phyloP scores from a whole-genome alignment of 148 eudicot genomes.

The Oxyria digyna region DNA sequence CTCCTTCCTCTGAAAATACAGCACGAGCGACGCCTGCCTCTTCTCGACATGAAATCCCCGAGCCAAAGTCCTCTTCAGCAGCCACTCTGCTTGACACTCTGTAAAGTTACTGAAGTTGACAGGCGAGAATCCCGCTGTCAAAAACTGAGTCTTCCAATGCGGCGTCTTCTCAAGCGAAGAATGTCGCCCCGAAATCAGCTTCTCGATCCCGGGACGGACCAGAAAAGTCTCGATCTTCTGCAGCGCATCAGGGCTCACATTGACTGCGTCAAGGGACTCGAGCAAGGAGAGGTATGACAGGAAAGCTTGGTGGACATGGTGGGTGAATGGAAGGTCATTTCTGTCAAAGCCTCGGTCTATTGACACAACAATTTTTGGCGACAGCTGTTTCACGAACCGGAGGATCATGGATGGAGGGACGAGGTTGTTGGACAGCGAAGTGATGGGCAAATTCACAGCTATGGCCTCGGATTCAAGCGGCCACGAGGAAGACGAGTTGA shows the following conservation, averaged over 20 bases:
- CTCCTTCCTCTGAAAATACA: slow-evolving; percentile 82
- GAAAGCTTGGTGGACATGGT: slow-evolving; percentile 60
- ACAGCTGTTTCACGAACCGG: slow-evolving; percentile 50
- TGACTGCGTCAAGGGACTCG: slow-evolving; percentile 83
- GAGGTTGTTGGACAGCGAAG: slow-evolving; percentile 37
- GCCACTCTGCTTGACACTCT: slow-evolving; percentile 77
- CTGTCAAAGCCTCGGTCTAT: slow-evolving; percentile 75
- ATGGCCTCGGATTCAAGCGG: slow-evolving; percentile 53
- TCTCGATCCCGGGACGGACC: slow-evolving; percentile 69
- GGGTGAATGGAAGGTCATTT: slow-evolving; percentile 61
- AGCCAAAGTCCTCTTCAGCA: slow-evolving; percentile 70
- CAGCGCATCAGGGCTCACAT: slow-evolving; percentile 44
- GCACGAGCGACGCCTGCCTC: slow-evolving; percentile 69
- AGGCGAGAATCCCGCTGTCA: slow-evolving; percentile 56
- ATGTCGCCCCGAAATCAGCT: slow-evolving; percentile 48
- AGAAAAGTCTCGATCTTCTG: slow-evolving; percentile 75
- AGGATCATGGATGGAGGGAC: slow-evolving; percentile 42
- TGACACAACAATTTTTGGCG: slow-evolving; percentile 74
- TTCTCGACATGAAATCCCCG: slow-evolving; percentile 78
- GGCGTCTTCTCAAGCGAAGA: slow-evolving; percentile 56
- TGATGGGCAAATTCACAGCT: slow-evolving; percentile 72
- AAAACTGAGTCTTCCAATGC: slow-evolving; percentile 72
- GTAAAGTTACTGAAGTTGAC: slow-evolving; percentile 69
- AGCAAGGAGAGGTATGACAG: slow-evolving; percentile 63
- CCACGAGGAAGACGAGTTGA: slow-evolving; percentile 35